Evolutionary conservation across 2,329 filamentous ascomycete species (phyloP), one percentile per base, ranked within the genome.

Genomic region (Aspergillus persii): DNA sequence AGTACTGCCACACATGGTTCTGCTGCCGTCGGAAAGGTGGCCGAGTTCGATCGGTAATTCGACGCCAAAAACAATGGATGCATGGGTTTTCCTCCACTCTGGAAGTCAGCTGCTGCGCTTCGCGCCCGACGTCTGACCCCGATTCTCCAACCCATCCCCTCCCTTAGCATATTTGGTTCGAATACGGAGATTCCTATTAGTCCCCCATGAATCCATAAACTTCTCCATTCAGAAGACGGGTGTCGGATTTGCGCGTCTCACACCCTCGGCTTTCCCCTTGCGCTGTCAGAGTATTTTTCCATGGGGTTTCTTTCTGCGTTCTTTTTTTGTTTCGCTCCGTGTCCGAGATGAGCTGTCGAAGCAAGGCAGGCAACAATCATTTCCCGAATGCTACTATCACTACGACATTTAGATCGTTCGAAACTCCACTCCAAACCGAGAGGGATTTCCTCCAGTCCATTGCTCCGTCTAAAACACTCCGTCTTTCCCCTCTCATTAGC

Each of bases 301-400:
- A 29, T 31, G 11, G 11, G 26, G 15, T 44, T 53, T 54, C 27
- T 31, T 18, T 26, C 50, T 46, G 29, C 44, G 36, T 33, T 54
- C 4, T 11, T 23, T 30, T 41, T 50, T 55, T 49, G n/a, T 30
- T 49, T 26, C 18, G 11, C 47, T 23, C 31, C 31, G 26, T 36
- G 44, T 36, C 30, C 47, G 41, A 36, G 3, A 39, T 41, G 36
- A n/a, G 2, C 11, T 15, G 12, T 39, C 36, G 36, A 39, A 6
- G 33, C 11, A 39, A 41, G 5, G 15, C 36, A n/a, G 44, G 44
- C 44, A 47, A 47, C 44, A 23, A 47, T 47, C 44, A 47, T 50
- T 56, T 56, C 41, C 44, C 53, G 49, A 15, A 49, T 39, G 47
- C 11, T 56, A 33, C 31, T 9, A 56, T 50, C 39, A n/a, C 47